Conservation (phyloP, 2,329 filamentous ascomycete species). For the Zymoseptoria pseudotritici region DNA sequence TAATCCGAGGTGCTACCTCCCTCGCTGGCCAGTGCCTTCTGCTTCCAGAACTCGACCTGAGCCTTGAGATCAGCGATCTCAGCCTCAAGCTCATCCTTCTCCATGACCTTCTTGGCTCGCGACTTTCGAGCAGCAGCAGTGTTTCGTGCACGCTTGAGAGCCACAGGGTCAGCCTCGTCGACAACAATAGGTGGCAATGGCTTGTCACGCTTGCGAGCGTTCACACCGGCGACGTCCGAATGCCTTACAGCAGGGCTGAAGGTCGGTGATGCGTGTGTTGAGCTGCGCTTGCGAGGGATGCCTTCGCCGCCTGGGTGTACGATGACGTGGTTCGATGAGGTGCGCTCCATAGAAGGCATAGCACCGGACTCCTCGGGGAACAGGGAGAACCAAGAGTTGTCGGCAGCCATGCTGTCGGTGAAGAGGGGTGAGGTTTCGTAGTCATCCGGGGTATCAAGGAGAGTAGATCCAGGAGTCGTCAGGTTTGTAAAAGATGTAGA, state of each 20-base stretch:
- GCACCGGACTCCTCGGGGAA: conserved; percentile 50
- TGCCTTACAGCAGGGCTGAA: conserved; percentile 46
- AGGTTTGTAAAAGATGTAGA: conserved; percentile 75
- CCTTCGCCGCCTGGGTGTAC: conserved; percentile 31
- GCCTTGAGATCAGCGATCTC: conserved; percentile 51
- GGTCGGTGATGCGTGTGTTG: conserved; percentile 37
- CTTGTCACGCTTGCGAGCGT: conserved; percentile 69
- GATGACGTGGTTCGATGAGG: conserved; percentile 31
- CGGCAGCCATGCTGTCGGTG: conserved; percentile 47
- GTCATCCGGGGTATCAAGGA: conserved; percentile 67
- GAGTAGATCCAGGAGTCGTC: conserved; percentile 71
- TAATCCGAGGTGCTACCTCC: conserved; percentile 8
- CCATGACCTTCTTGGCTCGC: conserved; percentile 73
- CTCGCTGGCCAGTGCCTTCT: conserved; percentile 18
- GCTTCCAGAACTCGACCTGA: conserved; percentile 30
- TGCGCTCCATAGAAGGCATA: conserved; percentile 36
- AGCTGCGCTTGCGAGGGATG: conserved; percentile 28
- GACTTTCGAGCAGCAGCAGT: conserved; percentile 91
- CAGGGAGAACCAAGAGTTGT: conserved; percentile 64
- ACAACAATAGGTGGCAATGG: conserved; percentile 71
- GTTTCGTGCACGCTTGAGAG: conserved; percentile 88
- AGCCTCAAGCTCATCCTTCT: conserved; percentile 66
- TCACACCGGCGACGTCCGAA: conserved; percentile 62
- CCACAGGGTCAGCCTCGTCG: conserved; percentile 65
- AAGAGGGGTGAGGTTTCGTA: conserved; percentile 77